Conservation (phyloP, 1,284 basidiomycete genomes). For the Cutaneotrichosporon sp. region DNA sequence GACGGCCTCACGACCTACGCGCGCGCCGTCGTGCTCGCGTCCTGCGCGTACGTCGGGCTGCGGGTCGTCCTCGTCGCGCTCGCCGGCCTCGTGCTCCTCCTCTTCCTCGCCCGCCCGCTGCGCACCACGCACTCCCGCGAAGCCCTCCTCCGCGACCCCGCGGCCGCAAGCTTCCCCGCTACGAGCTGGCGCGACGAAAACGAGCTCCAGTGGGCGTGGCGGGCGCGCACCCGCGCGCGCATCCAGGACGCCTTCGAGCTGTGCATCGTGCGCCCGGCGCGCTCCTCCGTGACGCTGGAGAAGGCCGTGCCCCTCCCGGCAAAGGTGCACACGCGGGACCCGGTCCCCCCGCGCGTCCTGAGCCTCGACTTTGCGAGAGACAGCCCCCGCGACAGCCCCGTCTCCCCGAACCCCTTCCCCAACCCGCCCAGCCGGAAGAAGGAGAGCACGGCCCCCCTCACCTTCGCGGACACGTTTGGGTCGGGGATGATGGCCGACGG, state of each 20-base stretch:
- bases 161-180: constrained; percentile 32
- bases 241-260: constrained; percentile 77
- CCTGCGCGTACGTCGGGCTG: constrained; percentile 74
- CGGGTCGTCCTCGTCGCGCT: constrained; percentile 63
- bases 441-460: neutral
- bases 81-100: neutral
- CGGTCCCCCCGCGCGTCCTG: neutral
- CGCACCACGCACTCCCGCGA: constrained; percentile 1
- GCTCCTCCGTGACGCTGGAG: neutral
- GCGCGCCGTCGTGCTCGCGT: constrained; percentile 69
- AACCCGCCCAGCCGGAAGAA: no score
- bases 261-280: constrained; percentile 57
- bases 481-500: neutral
- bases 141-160: constrained; percentile 32
- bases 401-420: no score
- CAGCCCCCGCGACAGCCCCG: no score
- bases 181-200: constrained; percentile 53
- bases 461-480: neutral
- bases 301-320: neutral
- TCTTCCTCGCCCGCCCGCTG: constrained; percentile 17
- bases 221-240: constrained; percentile 66
- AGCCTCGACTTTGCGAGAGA: neutral
- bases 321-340: neutral
- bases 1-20: constrained; percentile 67
- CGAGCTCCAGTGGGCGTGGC: constrained; percentile 68